Evolutionary conservation across 1,284 basidiomycete species (phyloP), one percentile per base, ranked within the genome.

Genomic region (Grifola frondosa): DNA sequence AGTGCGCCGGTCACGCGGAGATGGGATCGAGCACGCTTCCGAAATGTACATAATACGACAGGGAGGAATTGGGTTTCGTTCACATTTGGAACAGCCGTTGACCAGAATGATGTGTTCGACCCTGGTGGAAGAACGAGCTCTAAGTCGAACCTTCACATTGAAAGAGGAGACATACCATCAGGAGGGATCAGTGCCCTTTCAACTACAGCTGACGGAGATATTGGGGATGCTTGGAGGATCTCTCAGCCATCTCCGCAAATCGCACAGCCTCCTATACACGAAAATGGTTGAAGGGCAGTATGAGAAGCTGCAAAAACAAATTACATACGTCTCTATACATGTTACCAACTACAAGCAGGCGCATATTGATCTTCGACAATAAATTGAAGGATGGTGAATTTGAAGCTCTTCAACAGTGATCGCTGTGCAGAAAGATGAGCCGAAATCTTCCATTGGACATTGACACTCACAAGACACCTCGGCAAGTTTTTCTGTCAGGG

Each of bases 341-440:
- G 66, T 99, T 99, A 12, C 97, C 97, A 40, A 87, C 76, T 1
- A 89, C 83, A 11, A 99, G 71, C 30, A 88, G 85, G 46, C 88
- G 81, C 36, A 93, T 69, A 59, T 88, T 80, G 42, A 90, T 69
- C 40, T 84, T 71, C 11, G 78, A 77, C 13, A 97, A 69, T 13
- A 97, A n/a, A n/a, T 56, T 33, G 78, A 71, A 10, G 66, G 66
- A 9, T 78, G 75, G 59, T 94, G 91, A 2, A 66, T 65, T 57
- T 88, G 74, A 8, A 99, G 68, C 44, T 95, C 91, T 36, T 84
- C 80, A 1, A 75, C 68, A 4, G 80, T 86, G 49, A 95, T 71
- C 31, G 77, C 87, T 88, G 59, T 20, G 26, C n/a, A 23, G 23
- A 16, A 25, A 12, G 40, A 6, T 30, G 8, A 37, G 30, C 22